Conservation (phyloP, 805 yeast species). For the Vanderwaltozyma polyspora region DNA sequence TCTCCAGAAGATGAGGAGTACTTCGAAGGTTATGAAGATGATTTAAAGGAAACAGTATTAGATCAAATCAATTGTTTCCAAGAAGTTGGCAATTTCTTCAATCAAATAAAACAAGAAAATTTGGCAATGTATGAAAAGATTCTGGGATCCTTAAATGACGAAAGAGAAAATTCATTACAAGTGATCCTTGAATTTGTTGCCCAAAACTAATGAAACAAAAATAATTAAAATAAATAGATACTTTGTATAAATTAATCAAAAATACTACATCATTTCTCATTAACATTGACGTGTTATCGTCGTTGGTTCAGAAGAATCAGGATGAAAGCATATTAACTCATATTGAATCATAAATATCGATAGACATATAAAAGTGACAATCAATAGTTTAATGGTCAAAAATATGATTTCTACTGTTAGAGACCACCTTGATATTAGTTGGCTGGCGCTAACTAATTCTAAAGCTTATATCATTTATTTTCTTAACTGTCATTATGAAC, state of each 20-base stretch:
- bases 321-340: too few relatives aligned
- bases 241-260: not conserved
- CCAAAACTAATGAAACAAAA: conserved; percentile 7
- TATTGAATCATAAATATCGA: too few relatives aligned
- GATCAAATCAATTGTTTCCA: conserved; percentile 63
- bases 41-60: conserved; percentile 67
- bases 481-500: too few relatives aligned
- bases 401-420: too few relatives aligned
- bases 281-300: too few relatives aligned
- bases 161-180: conserved; percentile 22
- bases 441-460: too few relatives aligned
- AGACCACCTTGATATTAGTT: too few relatives aligned
- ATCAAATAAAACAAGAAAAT: conserved; percentile 36
- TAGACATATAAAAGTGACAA: too few relatives aligned
- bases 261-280: not conserved
- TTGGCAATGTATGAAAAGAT: conserved; percentile 34
- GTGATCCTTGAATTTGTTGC: conserved; percentile 26
- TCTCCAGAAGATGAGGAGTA: conserved; percentile 34
- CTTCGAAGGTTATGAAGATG: conserved; percentile 53
- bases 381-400: too few relatives aligned
- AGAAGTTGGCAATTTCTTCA: conserved; percentile 48
- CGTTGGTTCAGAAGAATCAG: too few relatives aligned
- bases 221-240: not conserved
- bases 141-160: conserved; percentile 20
- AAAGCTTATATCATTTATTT: too few relatives aligned